Evolutionary conservation across 805 yeast genomes (phyloP).

Genomic region (Schwanniomyces sp.): DNA sequence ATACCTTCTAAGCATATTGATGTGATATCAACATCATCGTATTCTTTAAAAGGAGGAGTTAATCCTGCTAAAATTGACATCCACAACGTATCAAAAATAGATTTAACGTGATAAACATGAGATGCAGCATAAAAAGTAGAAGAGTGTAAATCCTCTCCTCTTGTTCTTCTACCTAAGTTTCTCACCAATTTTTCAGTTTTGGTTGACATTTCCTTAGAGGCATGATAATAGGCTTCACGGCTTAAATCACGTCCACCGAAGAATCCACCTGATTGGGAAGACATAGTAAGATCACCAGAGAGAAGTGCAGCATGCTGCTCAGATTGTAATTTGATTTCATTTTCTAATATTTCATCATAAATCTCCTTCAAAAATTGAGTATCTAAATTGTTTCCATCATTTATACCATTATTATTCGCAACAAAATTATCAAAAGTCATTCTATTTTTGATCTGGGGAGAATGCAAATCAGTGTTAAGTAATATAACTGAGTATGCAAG

Average conservation of each 20-base stretch:
- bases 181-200: slow-evolving; percentile 86
- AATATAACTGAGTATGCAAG: slow-evolving; percentile 88
- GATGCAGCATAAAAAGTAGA: slow-evolving; percentile 75
- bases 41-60: slow-evolving; percentile 90
- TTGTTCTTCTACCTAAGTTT: slow-evolving; percentile 52
- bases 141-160: slow-evolving; percentile 35
- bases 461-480: slow-evolving; percentile 93
- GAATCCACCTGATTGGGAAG: slow-evolving; percentile 48
- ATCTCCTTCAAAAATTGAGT: slow-evolving; percentile 66
- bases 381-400: slow-evolving; percentile 85
- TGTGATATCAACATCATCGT: slow-evolving; percentile 71
- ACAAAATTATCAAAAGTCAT: slow-evolving; percentile 90
- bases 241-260: slow-evolving; percentile 69
- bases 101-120: slow-evolving; percentile 85
- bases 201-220: slow-evolving; percentile 85
- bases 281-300: slow-evolving; percentile 51
- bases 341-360: slow-evolving; percentile 71
- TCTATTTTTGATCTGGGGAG: slow-evolving; percentile 77
- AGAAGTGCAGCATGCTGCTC: slow-evolving; percentile 92
- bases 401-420: slow-evolving; percentile 86
- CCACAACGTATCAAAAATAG: slow-evolving; percentile 94
- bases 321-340: slow-evolving; percentile 88
- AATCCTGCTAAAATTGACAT: slow-evolving; percentile 95
- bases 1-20: slow-evolving; percentile 81
- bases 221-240: slow-evolving; percentile 86